Evolutionary conservation across 768 basidiomycete genomes (phyloP), one percentile per base, ranked within the genome.

Genomic region (Boletus vermiculosoides): DNA sequence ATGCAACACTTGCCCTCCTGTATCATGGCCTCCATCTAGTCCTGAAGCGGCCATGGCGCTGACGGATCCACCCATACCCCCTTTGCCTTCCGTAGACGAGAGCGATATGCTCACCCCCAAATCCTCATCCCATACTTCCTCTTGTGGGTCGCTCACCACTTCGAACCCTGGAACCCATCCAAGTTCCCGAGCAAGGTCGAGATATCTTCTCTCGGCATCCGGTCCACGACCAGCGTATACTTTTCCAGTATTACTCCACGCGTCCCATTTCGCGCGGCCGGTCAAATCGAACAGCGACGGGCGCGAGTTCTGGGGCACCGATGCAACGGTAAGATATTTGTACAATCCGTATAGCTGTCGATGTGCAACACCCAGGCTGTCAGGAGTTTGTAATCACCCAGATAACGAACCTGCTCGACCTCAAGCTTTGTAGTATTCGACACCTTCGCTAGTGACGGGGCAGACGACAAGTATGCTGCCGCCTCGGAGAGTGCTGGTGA

Each of bases 181-280:
- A 22, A 92, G 73, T 60, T 72, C 80, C 45, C 69, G 76, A 20
- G 90, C 92, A 50, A 92, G 78, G 22, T 82, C 82, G 55, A 90
- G 69, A 68, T 94, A 94, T 66, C 84, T 76, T 42, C 59, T 63
- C 72, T 91, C 87, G 16, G 81, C 88, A 31, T 82, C 81, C 15
- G 62, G 60, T 4, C 63, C 63, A n/a, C 64, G 60, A n/a, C 66
- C 70, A 16, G 68, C 68, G 59, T 85, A 87, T 16, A 69, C 74
- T 62, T 81, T 79, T 8, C 80, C 81, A 12, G 77, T 70, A 13
- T 73, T 64, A 47, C 66, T 78, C 92, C 92, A 94, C 3, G 90
- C 88, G 67, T 93, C 90, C 91, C 91, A 94, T 68, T 94, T 94
- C 3, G 90, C 90, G 20, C 89, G 77, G 16, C 87, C 90, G 2